Evolutionary conservation across 139 green algal genomes (phyloP), one percentile per base, ranked within the genome.

Genomic region (Coccomyxa sp.): DNA sequence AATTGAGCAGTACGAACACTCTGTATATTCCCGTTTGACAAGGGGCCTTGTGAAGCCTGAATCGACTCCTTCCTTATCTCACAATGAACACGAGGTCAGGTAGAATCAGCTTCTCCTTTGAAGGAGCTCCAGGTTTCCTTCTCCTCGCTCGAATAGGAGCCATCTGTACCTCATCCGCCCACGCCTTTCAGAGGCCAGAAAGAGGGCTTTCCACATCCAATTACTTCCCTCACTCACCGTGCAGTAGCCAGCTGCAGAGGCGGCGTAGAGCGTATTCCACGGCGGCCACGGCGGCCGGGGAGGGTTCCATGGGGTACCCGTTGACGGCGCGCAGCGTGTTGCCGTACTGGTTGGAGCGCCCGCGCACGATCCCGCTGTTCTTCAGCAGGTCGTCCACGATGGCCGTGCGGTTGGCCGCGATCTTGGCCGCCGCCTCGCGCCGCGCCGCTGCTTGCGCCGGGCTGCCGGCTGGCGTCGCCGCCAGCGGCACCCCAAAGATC

Each of bases 361-460:
- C 67, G 14, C 81, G 71, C 74, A 84, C 25, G 23, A 84, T 81
- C 27, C 81, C 81, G 13, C 71, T 84, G 57, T 76, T 76, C 17
- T 67, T 76, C 71, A 84, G 51, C 16, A 84, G 78, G 74, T 84
- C 81, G 66, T 31, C 51, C 0, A 30, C 28, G 32, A 81, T 63
- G 32, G 45, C 77, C 31, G 25, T 51, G 75, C 75, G 78, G 76
- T 88, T 88, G n/a, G 51, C 79, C 58, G 28, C 71, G 23, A 88
- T 31, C 76, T 88, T 88, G 31, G 81, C 85, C 28, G 80, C 85
- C 14, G 81, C 85, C 45, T 88, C 85, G 13, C 58, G 45, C 58
- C 80, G 45, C n/a, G 60, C 85, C 12, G 25, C 60, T 25, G 63
- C 63, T 67, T 81, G 58, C 10, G 59, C 60, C 25, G 38, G 74